phyloP scores from a whole-genome alignment of 1,284 basidiomycete genomes.

The Hortiboletus rubellus region DNA sequence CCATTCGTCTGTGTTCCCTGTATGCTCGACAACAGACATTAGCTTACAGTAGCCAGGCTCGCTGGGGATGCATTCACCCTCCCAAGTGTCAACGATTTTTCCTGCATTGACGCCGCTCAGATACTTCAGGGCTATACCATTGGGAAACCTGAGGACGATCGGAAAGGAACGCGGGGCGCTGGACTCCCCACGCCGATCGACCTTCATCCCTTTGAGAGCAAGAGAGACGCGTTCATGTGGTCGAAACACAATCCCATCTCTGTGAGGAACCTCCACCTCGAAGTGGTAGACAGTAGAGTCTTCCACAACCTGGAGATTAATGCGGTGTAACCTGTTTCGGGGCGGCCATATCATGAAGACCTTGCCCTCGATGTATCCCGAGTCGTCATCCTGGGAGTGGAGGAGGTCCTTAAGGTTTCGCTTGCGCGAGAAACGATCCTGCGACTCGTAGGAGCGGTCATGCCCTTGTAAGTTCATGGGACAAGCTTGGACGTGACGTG shows the following conservation, averaged over 20 bases:
- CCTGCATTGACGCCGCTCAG: constrained; percentile 27
- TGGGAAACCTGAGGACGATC: constrained; percentile 38
- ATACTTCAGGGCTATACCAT: constrained; percentile 43
- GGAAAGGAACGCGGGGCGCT: constrained; percentile 36
- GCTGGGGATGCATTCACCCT: constrained; percentile 31
- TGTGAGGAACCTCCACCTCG: constrained; percentile 39
- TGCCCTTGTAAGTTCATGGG: constrained; percentile 15
- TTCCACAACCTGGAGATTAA: constrained; percentile 31
- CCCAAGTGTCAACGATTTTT: constrained; percentile 42
- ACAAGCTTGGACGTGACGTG: not conserved
- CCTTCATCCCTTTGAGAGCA: constrained; percentile 43
- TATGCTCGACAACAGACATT: not conserved
- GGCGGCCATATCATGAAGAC: constrained; percentile 47
- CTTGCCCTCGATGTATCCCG: constrained; percentile 41
- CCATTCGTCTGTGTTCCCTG: constrained; percentile 20
- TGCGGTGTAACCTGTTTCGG: constrained; percentile 23
- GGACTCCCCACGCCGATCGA: constrained; percentile 28
- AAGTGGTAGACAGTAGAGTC: constrained; percentile 31
- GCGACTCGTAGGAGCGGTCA: not conserved
- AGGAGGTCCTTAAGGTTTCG: constrained; percentile 28
- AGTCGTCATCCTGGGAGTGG: constrained; percentile 15
- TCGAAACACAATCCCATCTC: constrained; percentile 34
- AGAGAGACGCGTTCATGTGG: constrained; percentile 42
- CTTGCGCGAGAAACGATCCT: constrained; percentile 23
- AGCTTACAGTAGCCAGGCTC: not conserved